Base-by-base conservation (phyloP, 768 basidiomycete species). In the Boletus subcaerulescens region DNA sequence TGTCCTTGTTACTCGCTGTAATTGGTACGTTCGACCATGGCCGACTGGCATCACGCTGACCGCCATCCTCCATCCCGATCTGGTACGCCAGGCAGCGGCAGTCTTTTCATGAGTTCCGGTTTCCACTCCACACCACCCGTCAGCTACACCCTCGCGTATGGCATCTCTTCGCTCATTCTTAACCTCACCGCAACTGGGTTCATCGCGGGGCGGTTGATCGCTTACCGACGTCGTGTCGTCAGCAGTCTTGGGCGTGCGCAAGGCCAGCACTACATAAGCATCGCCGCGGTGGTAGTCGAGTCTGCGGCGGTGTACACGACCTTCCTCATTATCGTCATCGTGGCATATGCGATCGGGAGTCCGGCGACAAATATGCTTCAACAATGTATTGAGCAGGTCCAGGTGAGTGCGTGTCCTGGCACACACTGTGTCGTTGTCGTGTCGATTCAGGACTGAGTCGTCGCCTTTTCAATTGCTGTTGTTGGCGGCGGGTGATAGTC, bases 251-350 rank as follows among this genome's bases (percentile, higher is more conserved):
- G 73, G 3, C 58, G 60, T 5, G 73, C 71, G 0, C 61, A 76
- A 35, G 75, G 67, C 4, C 62, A 41, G 14, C 65, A 74, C 36
- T 79, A 77, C 59, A 54, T 73, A 24, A 75, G 73, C 7, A 55
- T 77, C 36, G 63, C 63, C 1, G 62, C 74, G 2, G 71, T 79
- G 31, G 50, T 80, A 26, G 57, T 80, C 47, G 78, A 80, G 56
- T 76, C 73, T 4, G 79, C 79, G 0, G 74, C 77, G 3, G 61
- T 79, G 7, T 79, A 78, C 53, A 75, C 76, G 2, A 59, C 73
- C 39, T 72, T 73, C 54, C 70, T 76, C 8, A 20, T 78, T 18
- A 52, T 74, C 8, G 73, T 79, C 59, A 71, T 80, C 46, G 60
- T 77, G 20, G 67, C 75, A 0, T 80, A 77, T 57, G 73, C 74